Conservation (phyloP, 352 stramenopile species). For the Pythium dissotocum region DNA sequence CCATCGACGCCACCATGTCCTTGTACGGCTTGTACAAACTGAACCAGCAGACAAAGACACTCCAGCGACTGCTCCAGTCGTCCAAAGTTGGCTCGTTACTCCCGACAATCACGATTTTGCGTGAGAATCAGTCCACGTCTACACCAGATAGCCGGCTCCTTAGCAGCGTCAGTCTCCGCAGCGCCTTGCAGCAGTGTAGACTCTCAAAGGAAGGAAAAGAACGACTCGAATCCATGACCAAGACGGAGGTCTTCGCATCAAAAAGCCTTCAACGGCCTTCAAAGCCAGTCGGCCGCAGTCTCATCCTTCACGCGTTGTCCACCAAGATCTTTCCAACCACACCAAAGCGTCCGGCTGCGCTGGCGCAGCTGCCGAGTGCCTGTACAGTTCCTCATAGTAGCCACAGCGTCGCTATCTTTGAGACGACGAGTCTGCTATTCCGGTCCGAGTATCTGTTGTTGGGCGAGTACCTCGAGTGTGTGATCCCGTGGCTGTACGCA, state of each 20-base stretch:
- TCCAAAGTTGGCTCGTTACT: not conserved
- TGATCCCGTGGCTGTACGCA: constrained; percentile 34
- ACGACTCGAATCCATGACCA: not conserved
- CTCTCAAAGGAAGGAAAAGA: constrained; percentile 14
- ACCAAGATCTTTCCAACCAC: not conserved
- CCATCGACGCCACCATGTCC: constrained; percentile 2
- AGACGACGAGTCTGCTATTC: constrained; percentile 30
- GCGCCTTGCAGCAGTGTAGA: constrained; percentile 4
- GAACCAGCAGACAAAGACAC: not conserved
- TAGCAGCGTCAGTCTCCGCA: constrained; percentile 1
- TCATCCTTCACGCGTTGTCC: not conserved
- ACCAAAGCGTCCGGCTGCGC: not conserved
- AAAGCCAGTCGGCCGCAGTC: not conserved
- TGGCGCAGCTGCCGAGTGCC: not conserved
- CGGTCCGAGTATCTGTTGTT: constrained; percentile 35
- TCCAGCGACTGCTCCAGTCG: not conserved
- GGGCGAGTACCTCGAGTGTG: constrained; percentile 39
- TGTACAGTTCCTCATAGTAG: not conserved
- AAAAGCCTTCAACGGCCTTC: not conserved
- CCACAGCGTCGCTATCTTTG: constrained; percentile 5
- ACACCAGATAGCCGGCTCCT: not conserved
- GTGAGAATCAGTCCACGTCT: not conserved
- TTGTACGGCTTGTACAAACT: not conserved
- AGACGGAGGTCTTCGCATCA: not conserved
- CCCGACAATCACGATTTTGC: not conserved